A percentile compares a stretch with the other conserved stretches of the same genome.
Evolutionary conservation across 23 red algal species (phyloP).

Genomic region (Gracilaria domingensis): DNA sequence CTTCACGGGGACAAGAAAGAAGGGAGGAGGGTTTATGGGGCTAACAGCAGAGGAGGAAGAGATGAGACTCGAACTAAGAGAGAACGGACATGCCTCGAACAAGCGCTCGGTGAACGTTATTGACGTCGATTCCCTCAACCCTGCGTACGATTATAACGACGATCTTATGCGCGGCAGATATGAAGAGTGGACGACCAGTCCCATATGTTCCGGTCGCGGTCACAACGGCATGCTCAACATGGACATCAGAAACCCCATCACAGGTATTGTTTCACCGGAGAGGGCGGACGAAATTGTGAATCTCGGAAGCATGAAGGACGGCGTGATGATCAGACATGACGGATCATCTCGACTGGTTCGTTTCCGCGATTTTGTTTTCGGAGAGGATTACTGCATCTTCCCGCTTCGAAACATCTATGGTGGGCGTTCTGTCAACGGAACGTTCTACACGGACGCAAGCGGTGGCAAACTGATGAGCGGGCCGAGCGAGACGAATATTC

Average conservation of each 20-base stretch:
- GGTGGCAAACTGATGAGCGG: constrained; percentile 31
- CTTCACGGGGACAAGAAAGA: constrained; percentile 29
- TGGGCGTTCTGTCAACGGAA: constrained; percentile 30
- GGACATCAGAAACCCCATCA: constrained; percentile 49
- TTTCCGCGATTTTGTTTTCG: constrained; percentile 1
- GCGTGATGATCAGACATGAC: not conserved
- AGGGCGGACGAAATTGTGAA: constrained; percentile 21
- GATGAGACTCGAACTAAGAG: not conserved
- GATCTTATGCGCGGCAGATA: constrained; percentile 39
- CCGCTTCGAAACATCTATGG: not conserved
- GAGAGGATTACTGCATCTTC: constrained; percentile 18
- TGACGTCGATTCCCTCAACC: constrained; percentile 29
- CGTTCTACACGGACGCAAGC: constrained; percentile 53
- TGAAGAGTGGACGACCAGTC: constrained; percentile 59
- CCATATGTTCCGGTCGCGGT: constrained; percentile 24
- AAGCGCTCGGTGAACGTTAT: constrained; percentile 58
- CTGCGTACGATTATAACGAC: constrained; percentile 28
- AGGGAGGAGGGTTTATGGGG: constrained; percentile 21
- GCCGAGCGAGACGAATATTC: constrained; percentile 21
- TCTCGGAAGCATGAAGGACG: constrained; percentile 9
- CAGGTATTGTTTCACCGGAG: constrained; percentile 5
- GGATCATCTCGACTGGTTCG: not conserved
- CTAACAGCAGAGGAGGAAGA: constrained; percentile 29
- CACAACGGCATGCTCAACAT: constrained; percentile 21
- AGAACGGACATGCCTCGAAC: not conserved